Evolutionary conservation across 257 asterid species (phyloP).

Genomic region (Buddleja alternifolia): DNA sequence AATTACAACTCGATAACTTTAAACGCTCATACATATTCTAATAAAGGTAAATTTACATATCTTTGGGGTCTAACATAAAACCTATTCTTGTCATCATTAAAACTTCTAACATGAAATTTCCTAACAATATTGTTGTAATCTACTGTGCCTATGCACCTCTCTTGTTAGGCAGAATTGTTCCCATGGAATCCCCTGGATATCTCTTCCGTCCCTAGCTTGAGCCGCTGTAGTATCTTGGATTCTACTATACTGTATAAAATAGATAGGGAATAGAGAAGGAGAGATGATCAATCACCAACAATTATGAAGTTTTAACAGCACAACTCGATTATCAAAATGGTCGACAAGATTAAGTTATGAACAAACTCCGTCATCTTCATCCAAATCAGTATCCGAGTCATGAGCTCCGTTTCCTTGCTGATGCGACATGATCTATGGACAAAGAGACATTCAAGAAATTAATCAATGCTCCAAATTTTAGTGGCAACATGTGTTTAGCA

Average conservation of each 20-base stretch:
- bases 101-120: too few species aligned
- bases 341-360: constrained; percentile 3
- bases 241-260: constrained; percentile 50
- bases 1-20: too few species aligned
- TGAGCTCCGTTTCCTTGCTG: constrained; percentile 63
- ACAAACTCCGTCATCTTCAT: constrained; percentile 76
- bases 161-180: constrained; percentile 80
- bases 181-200: constrained; percentile 99
- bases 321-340: not conserved
- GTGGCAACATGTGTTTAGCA: too few species aligned
- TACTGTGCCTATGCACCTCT: constrained; percentile 76
- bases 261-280: not conserved
- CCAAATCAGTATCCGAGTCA: constrained; percentile 84
- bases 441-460: constrained; percentile 31
- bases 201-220: constrained; percentile 87
- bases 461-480: constrained; percentile 6
- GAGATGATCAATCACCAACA: not conserved
- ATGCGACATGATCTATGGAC: constrained; percentile 61
- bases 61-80: too few species aligned
- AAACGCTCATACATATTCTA: too few species aligned
- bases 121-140: too few species aligned
- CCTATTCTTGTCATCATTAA: too few species aligned
- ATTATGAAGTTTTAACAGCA: not conserved
- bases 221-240: constrained; percentile 86
- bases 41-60: too few species aligned